Conservation (phyloP, 1,139 yeast genomes). For the Suhomyces guaymorum region DNA sequence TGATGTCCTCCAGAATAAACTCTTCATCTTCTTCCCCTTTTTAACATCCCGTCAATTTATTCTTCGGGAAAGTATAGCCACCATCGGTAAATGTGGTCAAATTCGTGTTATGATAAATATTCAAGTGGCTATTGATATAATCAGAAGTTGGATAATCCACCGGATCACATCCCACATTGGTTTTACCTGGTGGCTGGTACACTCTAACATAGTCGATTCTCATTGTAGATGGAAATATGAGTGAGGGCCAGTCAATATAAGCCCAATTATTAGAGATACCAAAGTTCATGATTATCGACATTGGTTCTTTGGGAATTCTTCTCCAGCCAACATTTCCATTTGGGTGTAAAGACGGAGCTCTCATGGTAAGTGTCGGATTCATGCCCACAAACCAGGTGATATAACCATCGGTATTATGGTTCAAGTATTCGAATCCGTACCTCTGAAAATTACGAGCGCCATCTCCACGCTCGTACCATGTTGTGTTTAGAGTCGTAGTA, state of each 20-base stretch:
- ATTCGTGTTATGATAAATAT: conserved; percentile 26
- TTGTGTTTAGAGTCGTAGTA: conserved; percentile 24
- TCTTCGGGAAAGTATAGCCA: conserved; percentile 28
- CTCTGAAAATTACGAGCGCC: conserved; percentile 23
- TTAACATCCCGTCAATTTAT: conserved; percentile 15
- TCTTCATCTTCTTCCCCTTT: not conserved
- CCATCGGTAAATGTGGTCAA: conserved; percentile 26
- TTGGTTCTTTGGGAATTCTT: conserved; percentile 29
- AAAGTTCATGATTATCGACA: conserved; percentile 30
- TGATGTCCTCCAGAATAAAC: too few relatives aligned
- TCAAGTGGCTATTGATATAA: conserved; percentile 25
- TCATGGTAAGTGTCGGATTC: conserved; percentile 25
- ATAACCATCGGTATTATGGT: conserved; percentile 26
- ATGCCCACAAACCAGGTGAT: conserved; percentile 31
- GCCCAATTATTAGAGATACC: conserved; percentile 36
- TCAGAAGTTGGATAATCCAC: conserved; percentile 26
- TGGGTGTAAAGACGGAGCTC: conserved; percentile 27
- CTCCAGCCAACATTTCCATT: conserved; percentile 32
- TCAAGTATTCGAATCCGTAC: conserved; percentile 29
- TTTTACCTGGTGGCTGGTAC: conserved; percentile 26
- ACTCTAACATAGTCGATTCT: conserved; percentile 29
- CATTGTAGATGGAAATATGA: conserved; percentile 28
- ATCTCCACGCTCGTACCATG: conserved; percentile 30
- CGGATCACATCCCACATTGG: conserved; percentile 30
- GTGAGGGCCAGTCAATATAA: conserved; percentile 31